Conservation (phyloP, 805 yeast genomes). For the Limtongozyma cylindracea region DNA sequence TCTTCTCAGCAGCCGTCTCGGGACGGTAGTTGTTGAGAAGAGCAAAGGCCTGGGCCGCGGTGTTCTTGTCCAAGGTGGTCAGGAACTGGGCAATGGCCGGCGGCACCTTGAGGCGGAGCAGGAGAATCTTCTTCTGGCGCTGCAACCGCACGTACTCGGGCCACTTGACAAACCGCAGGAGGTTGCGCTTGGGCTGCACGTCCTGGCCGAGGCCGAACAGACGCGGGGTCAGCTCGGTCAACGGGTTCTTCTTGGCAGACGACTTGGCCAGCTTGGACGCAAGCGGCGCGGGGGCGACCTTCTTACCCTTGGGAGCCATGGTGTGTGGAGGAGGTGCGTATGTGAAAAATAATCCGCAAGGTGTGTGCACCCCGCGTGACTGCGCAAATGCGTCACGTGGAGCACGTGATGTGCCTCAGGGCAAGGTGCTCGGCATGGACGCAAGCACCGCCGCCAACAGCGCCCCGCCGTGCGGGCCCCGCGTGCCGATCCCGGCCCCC, state of each 20-base stretch:
- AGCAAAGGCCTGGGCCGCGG: conserved; percentile 93
- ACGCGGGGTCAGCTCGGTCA: conserved; percentile 74
- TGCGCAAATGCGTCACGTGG: too few relatives aligned
- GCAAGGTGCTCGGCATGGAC: too few relatives aligned
- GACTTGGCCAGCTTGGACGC: conserved; percentile 32
- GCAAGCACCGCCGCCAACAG: background rate
- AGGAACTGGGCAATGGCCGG: conserved; percentile 97
- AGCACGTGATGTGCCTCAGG: too few relatives aligned
- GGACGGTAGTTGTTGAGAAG: conserved; percentile 98
- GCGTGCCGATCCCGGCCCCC: background rate
- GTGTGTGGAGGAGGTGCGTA: conserved; percentile 1
- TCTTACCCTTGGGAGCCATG: conserved; percentile 27
- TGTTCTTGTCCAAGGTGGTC: conserved; percentile 91
- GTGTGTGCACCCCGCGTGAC: too few relatives aligned
- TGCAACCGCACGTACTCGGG: conserved; percentile 96
- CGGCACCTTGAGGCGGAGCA: conserved; percentile 94
- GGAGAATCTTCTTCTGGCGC: conserved; percentile 95
- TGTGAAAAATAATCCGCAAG: background rate
- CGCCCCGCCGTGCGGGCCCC: background rate
- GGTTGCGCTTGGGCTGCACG: conserved; percentile 88
- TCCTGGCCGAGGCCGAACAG: conserved; percentile 94
- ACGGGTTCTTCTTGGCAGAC: conserved; percentile 20
- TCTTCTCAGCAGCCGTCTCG: conserved; percentile 92
- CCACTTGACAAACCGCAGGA: conserved; percentile 96
- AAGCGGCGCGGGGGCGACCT: conserved; percentile 98